A percentile compares a stretch with the other conserved stretches of the same genome.
phyloP scores from a whole-genome alignment of 1,284 basidiomycete species.

The Sanghuangporus sanghuang region DNA sequence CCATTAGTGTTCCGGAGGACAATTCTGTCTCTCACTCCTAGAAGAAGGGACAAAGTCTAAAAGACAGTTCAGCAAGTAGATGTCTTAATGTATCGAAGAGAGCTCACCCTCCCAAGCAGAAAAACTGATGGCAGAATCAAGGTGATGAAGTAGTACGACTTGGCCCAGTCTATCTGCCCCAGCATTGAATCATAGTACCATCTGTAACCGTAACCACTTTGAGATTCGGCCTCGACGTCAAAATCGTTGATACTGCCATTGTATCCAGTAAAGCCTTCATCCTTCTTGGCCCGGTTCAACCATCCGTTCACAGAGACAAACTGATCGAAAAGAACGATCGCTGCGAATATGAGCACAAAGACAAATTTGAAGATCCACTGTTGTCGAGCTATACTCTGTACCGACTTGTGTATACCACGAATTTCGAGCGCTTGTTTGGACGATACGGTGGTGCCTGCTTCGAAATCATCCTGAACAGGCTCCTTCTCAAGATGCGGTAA shows the following conservation, averaged over 20 bases:
- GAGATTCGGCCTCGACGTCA: not conserved
- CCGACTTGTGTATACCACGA: not conserved
- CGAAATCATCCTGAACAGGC: not conserved
- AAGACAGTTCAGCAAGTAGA: not conserved
- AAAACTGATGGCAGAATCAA: not conserved
- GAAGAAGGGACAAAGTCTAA: not conserved
- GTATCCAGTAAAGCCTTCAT: not conserved
- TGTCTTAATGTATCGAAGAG: not conserved
- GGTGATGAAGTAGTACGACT: slow-evolving; percentile 2
- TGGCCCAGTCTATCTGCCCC: not conserved
- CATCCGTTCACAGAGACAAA: not conserved
- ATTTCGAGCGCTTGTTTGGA: not conserved
- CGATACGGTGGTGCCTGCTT: not conserved
- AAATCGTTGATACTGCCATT: not conserved
- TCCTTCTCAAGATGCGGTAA: not conserved
- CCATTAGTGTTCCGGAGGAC: slow-evolving; percentile 3
- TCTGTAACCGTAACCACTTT: not conserved
- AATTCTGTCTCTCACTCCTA: not conserved
- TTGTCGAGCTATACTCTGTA: not conserved
- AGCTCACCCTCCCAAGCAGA: not conserved
- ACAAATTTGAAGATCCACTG: not conserved
- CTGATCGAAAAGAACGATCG: not conserved
- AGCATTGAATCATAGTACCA: not conserved
- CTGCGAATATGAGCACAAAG: not conserved
- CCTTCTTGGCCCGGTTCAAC: not conserved